Percentiles rank a stretch among this genome's conserved stretches.
Conservation (phyloP, 345 rosid genomes). For the Euphorbia tirucalli region DNA sequence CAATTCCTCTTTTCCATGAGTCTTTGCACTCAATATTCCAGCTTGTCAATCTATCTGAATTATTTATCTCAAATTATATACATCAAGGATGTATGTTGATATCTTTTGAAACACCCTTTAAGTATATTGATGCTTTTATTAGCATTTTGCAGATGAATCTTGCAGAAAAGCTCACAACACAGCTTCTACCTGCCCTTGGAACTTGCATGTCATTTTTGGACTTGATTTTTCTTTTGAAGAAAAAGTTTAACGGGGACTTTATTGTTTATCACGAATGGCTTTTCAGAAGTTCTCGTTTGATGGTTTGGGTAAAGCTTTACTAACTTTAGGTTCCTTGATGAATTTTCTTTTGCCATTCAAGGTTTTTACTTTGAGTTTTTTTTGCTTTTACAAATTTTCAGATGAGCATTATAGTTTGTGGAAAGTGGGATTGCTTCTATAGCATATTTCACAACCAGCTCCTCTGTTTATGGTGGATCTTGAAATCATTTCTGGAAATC, state of each 20-base stretch:
- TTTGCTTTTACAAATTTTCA: conserved; percentile 28
- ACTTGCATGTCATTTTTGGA: conserved; percentile 61
- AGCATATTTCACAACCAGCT: conserved; percentile 38
- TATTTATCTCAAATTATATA: conserved; percentile 8
- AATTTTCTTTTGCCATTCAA: conserved; percentile 4
- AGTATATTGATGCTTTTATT: conserved; percentile 9
- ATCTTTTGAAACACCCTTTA: conserved; percentile 10
- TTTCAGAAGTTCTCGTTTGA: conserved; percentile 46
- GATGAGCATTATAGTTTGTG: conserved; percentile 44
- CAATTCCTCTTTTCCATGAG: no score
- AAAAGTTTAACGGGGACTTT: conserved; percentile 38
- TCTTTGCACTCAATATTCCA: neutral
- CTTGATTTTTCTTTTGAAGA: conserved; percentile 42
- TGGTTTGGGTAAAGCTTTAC: conserved; percentile 61
- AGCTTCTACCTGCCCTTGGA: conserved; percentile 54
- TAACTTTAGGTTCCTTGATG: neutral
- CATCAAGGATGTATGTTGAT: neutral
- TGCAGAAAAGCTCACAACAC: conserved; percentile 46
- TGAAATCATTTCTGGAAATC: conserved; percentile 46
- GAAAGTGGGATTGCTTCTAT: conserved; percentile 34
- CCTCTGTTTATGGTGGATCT: conserved; percentile 73
- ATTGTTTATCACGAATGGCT: conserved; percentile 47
- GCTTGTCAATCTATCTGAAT: neutral
- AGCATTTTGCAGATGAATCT: conserved; percentile 38
- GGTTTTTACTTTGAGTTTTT: conserved; percentile 12